Percentiles rank a stretch among this genome's conserved stretches.
Evolutionary conservation across 345 rosid species (phyloP).

Genomic region (Clarkia xantiana): DNA sequence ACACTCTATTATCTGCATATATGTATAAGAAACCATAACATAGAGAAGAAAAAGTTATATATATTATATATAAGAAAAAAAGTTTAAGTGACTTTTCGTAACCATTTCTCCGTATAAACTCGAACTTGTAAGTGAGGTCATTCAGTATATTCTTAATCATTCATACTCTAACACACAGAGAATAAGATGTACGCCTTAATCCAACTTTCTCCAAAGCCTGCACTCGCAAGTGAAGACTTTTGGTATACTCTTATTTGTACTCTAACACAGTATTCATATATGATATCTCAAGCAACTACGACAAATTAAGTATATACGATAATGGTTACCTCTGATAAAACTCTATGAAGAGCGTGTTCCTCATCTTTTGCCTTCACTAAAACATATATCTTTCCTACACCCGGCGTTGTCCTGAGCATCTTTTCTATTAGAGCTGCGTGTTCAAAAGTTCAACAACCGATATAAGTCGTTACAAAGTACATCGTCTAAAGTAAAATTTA

Average conservation of each 20-base stretch:
- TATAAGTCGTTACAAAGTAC: neutral
- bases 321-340: slow-evolving; percentile 5
- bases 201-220: too few relatives aligned
- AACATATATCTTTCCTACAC: slow-evolving; percentile 8
- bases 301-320: neutral
- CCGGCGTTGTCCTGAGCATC: slow-evolving; percentile 6
- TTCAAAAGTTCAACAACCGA: neutral
- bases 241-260: too few relatives aligned
- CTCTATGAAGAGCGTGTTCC: slow-evolving; percentile 5
- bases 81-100: too few relatives aligned
- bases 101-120: too few relatives aligned
- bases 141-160: too few relatives aligned
- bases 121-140: too few relatives aligned
- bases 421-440: slow-evolving; percentile 11
- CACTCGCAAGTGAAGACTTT: too few relatives aligned
- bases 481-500: neutral
- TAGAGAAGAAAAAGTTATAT: too few relatives aligned
- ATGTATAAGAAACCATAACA: neutral
- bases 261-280: too few relatives aligned
- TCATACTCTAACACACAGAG: too few relatives aligned
- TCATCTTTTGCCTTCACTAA: slow-evolving; percentile 8
- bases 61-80: neutral
- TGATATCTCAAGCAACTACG: too few relatives aligned
- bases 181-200: too few relatives aligned
- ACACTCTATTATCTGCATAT: slow-evolving; percentile 5